A percentile compares a stretch with the other conserved stretches of the same genome.
phyloP scores from a whole-genome alignment of 306 rosid genomes.

The Vachellia pachyceras region DNA sequence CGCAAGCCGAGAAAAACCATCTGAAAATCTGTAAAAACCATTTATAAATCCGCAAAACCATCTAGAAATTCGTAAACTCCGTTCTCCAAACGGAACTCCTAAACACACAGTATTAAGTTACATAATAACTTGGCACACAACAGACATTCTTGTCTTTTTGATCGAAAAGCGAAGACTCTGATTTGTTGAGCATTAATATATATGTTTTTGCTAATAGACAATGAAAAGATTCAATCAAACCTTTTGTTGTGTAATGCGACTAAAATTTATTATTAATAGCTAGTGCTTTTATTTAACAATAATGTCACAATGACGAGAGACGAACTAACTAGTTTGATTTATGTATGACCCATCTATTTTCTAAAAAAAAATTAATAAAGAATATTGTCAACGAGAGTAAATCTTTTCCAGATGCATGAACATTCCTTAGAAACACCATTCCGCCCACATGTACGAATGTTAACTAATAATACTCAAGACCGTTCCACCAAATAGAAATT shows the following conservation, averaged over 20 bases:
- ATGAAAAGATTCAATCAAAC: slow-evolving; percentile 46
- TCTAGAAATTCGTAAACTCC: no score
- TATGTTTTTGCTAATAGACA: slow-evolving; percentile 43
- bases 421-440: slow-evolving; percentile 15
- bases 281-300: slow-evolving; percentile 39
- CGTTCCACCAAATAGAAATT: background rate
- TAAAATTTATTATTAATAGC: slow-evolving; percentile 24
- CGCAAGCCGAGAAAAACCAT: no score
- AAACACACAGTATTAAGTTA: no score
- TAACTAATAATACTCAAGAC: slow-evolving; percentile 16
- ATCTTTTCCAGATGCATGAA: slow-evolving; percentile 51
- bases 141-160: slow-evolving; percentile 42
- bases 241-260: slow-evolving; percentile 45
- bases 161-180: slow-evolving; percentile 25
- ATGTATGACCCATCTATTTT: slow-evolving; percentile 30
- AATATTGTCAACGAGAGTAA: slow-evolving; percentile 41
- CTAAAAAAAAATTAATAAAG: background rate
- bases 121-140: slow-evolving; percentile 24
- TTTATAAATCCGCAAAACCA: no score
- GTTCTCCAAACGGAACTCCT: no score
- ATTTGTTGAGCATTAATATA: slow-evolving; percentile 43
- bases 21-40: no score
- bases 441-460: background rate
- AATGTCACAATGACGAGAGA: slow-evolving; percentile 24
- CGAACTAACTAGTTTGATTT: slow-evolving; percentile 28